Conservation (phyloP, 2,329 filamentous ascomycete species). For the Septoria petroselini region DNA sequence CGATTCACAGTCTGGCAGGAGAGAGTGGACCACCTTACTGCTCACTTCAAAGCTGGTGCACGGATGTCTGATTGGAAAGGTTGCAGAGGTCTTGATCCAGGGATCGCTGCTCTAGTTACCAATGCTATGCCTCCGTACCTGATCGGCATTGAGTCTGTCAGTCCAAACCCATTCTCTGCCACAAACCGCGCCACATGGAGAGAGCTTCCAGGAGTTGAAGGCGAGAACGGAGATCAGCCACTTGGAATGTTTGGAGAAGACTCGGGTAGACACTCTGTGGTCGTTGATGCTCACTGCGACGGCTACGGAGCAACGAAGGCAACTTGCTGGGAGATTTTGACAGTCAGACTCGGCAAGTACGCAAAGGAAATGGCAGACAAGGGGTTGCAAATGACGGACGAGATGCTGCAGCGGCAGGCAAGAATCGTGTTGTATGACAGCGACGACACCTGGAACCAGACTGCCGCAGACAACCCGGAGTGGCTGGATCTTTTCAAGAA, state of each 20-base stretch:
- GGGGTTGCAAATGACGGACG: constrained; percentile 47
- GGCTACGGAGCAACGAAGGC: constrained; percentile 22
- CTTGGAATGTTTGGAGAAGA: constrained; percentile 4
- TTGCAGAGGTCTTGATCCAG: constrained; percentile 52
- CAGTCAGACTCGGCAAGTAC: constrained; percentile 46
- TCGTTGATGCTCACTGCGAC: constrained; percentile 13
- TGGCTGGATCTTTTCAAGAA: constrained; percentile 52
- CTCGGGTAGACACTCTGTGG: constrained; percentile 8
- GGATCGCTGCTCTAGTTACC: constrained; percentile 48
- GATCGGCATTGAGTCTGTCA: constrained; percentile 48
- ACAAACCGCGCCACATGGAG: constrained; percentile 33
- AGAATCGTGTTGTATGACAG: constrained; percentile 49
- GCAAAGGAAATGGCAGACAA: constrained; percentile 42
- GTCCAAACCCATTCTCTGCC: constrained; percentile 49
- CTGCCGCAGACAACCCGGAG: constrained; percentile 43
- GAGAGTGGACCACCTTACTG: constrained; percentile 53
- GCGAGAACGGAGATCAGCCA: constrained; percentile 4
- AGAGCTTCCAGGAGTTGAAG: constrained; percentile 9
- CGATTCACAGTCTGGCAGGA: constrained; percentile 52
- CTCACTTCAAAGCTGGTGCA: constrained; percentile 54
- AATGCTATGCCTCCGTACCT: constrained; percentile 54
- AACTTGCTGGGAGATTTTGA: constrained; percentile 52
- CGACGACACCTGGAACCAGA: constrained; percentile 49
- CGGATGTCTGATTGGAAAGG: constrained; percentile 56
- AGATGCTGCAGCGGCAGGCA: constrained; percentile 49